Evolutionary conservation across 257 asterid genomes (phyloP).

Genomic region (Eustoma russellianum): DNA sequence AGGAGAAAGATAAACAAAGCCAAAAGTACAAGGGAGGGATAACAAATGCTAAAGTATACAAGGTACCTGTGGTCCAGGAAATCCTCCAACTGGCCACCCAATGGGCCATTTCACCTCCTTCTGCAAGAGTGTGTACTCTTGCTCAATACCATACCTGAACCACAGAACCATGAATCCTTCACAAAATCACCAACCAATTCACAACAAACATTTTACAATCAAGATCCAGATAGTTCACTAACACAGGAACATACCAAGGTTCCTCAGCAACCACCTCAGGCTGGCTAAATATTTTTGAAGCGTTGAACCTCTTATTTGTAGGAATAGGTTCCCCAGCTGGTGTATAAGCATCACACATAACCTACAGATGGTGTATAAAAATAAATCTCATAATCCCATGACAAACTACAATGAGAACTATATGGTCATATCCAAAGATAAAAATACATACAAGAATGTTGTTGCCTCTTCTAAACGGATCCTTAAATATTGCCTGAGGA

Average conservation of each 20-base stretch:
- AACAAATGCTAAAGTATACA: not conserved
- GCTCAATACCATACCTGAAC: conserved; percentile 73
- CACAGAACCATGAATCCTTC: too few relatives aligned
- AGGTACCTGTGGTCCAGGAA: conserved; percentile 77
- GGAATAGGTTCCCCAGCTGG: conserved; percentile 89
- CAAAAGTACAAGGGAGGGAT: too few relatives aligned
- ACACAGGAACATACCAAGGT: conserved; percentile 48
- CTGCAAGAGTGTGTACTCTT: conserved; percentile 62
- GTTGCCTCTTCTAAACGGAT: conserved; percentile 87
- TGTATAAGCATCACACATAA: conserved; percentile 87
- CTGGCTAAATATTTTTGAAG: conserved; percentile 65
- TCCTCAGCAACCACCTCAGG: conserved; percentile 65
- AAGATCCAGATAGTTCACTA: not conserved
- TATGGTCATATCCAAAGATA: not conserved
- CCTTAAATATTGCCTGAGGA: conserved; percentile 88
- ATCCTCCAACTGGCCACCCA: conserved; percentile 82
- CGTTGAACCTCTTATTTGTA: conserved; percentile 61
- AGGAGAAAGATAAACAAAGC: not conserved
- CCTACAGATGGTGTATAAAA: conserved; percentile 24
- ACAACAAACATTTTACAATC: not conserved
- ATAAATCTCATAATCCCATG: not conserved
- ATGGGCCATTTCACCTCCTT: conserved; percentile 58
- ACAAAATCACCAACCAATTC: not conserved
- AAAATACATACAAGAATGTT: conserved; percentile 58
- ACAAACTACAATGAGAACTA: too few relatives aligned